These are phyloP conservation scores for Borovskyia barvae DNA, from an alignment of 208 protist species.

Conservation along the genomic window DNA sequence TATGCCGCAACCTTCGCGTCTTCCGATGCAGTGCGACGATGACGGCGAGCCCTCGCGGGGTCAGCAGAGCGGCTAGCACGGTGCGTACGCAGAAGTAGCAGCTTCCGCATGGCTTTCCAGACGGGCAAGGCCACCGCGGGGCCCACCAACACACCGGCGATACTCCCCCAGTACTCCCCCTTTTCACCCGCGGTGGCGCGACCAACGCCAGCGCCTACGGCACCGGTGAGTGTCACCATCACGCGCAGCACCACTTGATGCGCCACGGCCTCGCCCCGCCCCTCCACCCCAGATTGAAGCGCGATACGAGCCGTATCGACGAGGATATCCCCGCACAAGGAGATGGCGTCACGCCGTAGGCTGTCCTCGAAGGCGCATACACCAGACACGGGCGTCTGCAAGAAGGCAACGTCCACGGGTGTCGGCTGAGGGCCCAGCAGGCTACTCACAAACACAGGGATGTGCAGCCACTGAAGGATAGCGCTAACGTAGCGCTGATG, in stretches of 20 bases:
- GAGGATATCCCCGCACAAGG: slow-evolving; percentile 45
- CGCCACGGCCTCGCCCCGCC: slow-evolving; percentile 14
- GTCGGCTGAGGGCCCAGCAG: slow-evolving; percentile 45
- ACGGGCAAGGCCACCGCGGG: slow-evolving; percentile 28
- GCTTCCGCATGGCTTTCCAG: slow-evolving; percentile 5
- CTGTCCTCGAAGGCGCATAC: slow-evolving; percentile 57
- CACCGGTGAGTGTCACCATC: slow-evolving; percentile 33
- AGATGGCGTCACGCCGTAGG: slow-evolving; percentile 51
- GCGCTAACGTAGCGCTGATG: slow-evolving; percentile 65
- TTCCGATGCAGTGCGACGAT: slow-evolving; percentile 3
- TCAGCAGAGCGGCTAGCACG: slow-evolving; percentile 3
- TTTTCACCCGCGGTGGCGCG: slow-evolving; percentile 39
- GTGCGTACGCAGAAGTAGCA: slow-evolving; percentile 14
- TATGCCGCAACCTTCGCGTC: not conserved
- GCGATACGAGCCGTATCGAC: slow-evolving; percentile 52
- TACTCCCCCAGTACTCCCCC: slow-evolving; percentile 80
- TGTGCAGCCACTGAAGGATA: slow-evolving; percentile 34
- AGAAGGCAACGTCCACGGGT: slow-evolving; percentile 36
- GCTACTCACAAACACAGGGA: slow-evolving; percentile 55
- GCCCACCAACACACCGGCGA: slow-evolving; percentile 36
- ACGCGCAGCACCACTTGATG: slow-evolving; percentile 29
- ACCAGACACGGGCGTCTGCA: slow-evolving; percentile 25
- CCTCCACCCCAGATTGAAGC: slow-evolving; percentile 18
- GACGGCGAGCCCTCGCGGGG: slow-evolving; percentile 9
- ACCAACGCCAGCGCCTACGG: slow-evolving; percentile 48